Evolutionary conservation across 768 basidiomycete species (phyloP).

Genomic region (Chalciporus piperatus): DNA sequence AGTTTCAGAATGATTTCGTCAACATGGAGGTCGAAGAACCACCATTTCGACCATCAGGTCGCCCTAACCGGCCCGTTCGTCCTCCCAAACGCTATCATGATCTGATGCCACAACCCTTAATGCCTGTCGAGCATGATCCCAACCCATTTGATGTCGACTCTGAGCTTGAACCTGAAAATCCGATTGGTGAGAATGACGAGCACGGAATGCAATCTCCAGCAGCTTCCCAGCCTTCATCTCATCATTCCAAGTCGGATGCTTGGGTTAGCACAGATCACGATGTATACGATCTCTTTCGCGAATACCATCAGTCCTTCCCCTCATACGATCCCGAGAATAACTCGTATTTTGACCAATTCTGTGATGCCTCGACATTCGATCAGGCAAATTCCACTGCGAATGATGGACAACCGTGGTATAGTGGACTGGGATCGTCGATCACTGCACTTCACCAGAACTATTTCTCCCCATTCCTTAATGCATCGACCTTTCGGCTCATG

Average conservation of each 20-base stretch:
- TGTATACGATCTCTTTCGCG: background rate
- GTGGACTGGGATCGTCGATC: background rate
- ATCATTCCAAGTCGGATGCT: too few species aligned
- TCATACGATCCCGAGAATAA: constrained; percentile 1
- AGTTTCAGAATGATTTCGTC: too few species aligned
- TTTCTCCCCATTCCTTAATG: constrained; percentile 17
- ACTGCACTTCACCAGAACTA: background rate
- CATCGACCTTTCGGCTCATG: constrained; percentile 20
- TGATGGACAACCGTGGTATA: constrained; percentile 14
- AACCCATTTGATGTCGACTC: background rate
- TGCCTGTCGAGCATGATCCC: background rate
- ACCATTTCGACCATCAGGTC: too few species aligned
- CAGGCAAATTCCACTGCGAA: too few species aligned
- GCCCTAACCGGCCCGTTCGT: background rate
- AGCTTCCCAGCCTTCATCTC: too few species aligned
- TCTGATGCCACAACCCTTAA: background rate
- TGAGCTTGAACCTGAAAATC: background rate
- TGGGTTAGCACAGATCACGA: background rate
- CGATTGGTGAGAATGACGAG: too few species aligned
- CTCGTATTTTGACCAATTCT: constrained; percentile 1
- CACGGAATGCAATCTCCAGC: too few species aligned
- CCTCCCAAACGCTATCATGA: background rate
- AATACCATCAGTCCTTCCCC: background rate
- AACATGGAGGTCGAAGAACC: too few species aligned
- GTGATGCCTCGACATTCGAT: background rate